Evolutionary conservation across 1,139 yeast genomes (phyloP), one percentile per base, ranked within the genome.

Genomic region (Hansenula sp.): DNA sequence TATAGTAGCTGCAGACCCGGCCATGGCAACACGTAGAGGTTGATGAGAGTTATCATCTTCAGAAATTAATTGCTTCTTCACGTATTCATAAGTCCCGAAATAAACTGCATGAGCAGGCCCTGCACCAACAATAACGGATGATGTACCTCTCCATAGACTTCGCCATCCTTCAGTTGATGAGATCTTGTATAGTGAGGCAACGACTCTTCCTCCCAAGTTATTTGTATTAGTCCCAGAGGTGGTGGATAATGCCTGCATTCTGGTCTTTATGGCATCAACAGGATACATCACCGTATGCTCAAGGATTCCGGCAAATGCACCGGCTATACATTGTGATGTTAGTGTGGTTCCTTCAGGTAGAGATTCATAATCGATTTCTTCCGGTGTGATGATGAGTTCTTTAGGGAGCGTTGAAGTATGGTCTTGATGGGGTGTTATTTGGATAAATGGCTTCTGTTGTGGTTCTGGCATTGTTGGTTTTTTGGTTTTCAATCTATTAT

Each of bases 91-190:
- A 4, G 94, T 95, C 6, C 93, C 84, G 66, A 93, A 93, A 66
- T 94, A 94, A 19, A 94, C 87, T 1, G 99, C 99, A 68, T 93
- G 99, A 10, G 99, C 98, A 2, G 99, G 99, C 5, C 99, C 99
- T 18, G 99, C 98, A 40, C 99, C 99, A 48, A 91, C 62, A 7
- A 91, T 81, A 40, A 93, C 96, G 3, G 96, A 86, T 5, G 93
- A 81, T 15, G 93, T 94, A 47, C 99, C 99, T 60, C 96, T 74
- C 99, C 99, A 93, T 36, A 91, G 76, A 3, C 96, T 84, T 43
- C 79, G 64, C 29, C 93, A 87, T 2, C 99, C 99, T 65, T 93
- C 99, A n/a, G 84, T 74, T 13, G 95, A 78, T 9, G 93, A 76
- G 44, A 93, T 90, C 51, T 77, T 76, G 31, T 88, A 74, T 39